A percentile compares a stretch with the other conserved stretches of the same genome.
These are phyloP conservation scores for Tylopilus cervinicoccineus DNA, from an alignment of 768 basidiomycete species.

Conservation along the genomic window DNA sequence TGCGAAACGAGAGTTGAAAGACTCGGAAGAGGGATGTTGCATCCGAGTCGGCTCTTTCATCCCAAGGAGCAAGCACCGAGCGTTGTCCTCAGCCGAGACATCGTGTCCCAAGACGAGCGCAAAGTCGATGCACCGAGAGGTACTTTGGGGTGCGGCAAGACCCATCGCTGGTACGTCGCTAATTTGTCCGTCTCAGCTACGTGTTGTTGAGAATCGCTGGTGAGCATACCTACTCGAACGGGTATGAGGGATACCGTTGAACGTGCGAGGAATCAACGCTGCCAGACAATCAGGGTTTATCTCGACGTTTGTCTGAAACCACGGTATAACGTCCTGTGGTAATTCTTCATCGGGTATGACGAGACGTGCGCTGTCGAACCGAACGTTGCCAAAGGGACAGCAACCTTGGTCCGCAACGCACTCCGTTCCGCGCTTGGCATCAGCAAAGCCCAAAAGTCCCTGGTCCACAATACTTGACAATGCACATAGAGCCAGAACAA, in stretches of 20 bases:
- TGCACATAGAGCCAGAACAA: neutral
- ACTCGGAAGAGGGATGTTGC: neutral
- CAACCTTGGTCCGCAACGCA: conserved; percentile 1
- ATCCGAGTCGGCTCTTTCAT: conserved; percentile 4
- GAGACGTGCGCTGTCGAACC: conserved; percentile 9
- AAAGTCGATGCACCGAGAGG: conserved; percentile 9
- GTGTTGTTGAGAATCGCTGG: neutral
- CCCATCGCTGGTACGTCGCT: conserved; percentile 5
- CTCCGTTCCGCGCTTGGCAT: neutral
- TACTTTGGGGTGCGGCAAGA: neutral
- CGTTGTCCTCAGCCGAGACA: neutral
- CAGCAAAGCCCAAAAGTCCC: conserved; percentile 6
- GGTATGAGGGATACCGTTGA: conserved; percentile 15
- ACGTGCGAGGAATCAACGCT: conserved; percentile 11
- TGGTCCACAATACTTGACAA: conserved; percentile 1
- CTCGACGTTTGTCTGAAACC: conserved; percentile 3
- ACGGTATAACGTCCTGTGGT: conserved; percentile 11
- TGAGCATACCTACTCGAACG: conserved; percentile 15
- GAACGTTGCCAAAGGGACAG: conserved; percentile 18
- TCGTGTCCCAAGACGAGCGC: conserved; percentile 7
- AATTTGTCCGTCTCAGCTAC: conserved; percentile 3
- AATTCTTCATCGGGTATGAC: conserved; percentile 2
- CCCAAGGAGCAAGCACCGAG: conserved; percentile 18
- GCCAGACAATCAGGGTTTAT: neutral
- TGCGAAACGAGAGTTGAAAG: neutral